Evolutionary conservation across 1,139 yeast genomes (phyloP), one percentile per base, ranked within the genome.

Genomic region (Pichia inconspicua): DNA sequence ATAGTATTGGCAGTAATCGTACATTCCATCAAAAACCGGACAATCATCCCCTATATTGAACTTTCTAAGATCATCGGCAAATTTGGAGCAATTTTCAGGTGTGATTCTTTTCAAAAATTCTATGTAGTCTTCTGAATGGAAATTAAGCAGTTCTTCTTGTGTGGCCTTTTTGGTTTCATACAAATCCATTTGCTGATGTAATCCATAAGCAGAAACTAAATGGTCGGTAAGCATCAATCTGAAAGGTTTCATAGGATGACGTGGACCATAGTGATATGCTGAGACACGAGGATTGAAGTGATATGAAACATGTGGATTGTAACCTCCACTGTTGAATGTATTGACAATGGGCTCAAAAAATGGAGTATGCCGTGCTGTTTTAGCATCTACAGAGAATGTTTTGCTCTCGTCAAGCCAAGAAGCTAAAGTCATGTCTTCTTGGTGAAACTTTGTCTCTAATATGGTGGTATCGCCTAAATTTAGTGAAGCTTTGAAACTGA

Each of bases 171-270:
- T 72, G 1, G 97, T 95, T 48, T 80, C 75, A 65, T 85, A 92
- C 34, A 90, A 66, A 61, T 92, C 97, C 97, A 92, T 88, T 56
- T 83, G 75, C 58, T 89, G 90, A 62, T 89, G 88, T 42, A 92
- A 69, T 52, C 88, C 88, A 67, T 92, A 92, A 6, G 86, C 80
- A 27, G 84, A 78, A 42, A 92, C 94, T 54, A 92, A 69, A 65
- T 89, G 97, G 66, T 92, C 97, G 0, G 98, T 92, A 19, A 92
- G 74, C 90, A 90, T 84, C 49, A 92, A 72, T 53, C 98, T 70
- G 65, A 92, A 88, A n/a, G 98, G 98, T 63, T 92, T 92, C 98
- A 92, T 92, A 12, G 98, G 98, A 66, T 92, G 98, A 52, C 82
- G 77, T 0, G 88, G 85, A 14, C 97, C 97, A 66, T 85, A 89